phyloP scores from a whole-genome alignment of 2,329 filamentous ascomycete genomes.

The Fonsecaea monophora region DNA sequence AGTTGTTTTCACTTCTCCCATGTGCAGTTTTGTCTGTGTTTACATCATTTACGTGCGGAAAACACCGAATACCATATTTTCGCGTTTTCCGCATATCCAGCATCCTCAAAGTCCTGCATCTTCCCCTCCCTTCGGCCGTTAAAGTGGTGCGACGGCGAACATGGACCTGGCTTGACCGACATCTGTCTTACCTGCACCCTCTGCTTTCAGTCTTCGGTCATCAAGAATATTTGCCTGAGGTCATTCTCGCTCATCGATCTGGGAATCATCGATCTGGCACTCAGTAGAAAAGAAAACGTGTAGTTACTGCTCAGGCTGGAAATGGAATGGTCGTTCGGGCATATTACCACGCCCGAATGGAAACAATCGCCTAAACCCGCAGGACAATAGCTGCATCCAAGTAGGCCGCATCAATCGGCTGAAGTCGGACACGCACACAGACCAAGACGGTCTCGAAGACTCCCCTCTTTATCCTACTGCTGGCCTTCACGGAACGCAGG shows the following conservation, averaged over 20 bases:
- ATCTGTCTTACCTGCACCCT: not conserved
- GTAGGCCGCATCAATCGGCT: not conserved
- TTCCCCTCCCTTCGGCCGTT: not conserved
- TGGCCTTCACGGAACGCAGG: not conserved
- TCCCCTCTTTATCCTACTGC: not conserved
- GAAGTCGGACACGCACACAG: not conserved
- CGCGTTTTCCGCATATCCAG: not conserved
- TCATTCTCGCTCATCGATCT: not conserved
- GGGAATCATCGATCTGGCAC: too few species aligned
- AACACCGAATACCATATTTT: not conserved
- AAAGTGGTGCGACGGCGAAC: not conserved
- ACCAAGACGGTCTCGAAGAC: not conserved
- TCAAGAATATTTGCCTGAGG: not conserved
- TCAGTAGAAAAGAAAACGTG: not conserved
- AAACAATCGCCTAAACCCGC: conserved; percentile 1
- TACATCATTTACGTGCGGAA: conserved; percentile 3
- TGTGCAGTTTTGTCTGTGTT: not conserved
- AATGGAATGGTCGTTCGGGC: not conserved
- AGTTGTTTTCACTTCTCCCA: not conserved
- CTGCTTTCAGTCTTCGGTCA: not conserved
- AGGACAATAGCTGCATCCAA: conserved; percentile 1
- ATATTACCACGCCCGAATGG: not conserved
- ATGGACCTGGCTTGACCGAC: not conserved
- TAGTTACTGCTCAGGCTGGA: not conserved
- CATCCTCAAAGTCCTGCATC: not conserved